Evolutionary conservation across 495 filamentous ascomycete species (phyloP).

Genomic region (Hypoxylon lienhwacheense): DNA sequence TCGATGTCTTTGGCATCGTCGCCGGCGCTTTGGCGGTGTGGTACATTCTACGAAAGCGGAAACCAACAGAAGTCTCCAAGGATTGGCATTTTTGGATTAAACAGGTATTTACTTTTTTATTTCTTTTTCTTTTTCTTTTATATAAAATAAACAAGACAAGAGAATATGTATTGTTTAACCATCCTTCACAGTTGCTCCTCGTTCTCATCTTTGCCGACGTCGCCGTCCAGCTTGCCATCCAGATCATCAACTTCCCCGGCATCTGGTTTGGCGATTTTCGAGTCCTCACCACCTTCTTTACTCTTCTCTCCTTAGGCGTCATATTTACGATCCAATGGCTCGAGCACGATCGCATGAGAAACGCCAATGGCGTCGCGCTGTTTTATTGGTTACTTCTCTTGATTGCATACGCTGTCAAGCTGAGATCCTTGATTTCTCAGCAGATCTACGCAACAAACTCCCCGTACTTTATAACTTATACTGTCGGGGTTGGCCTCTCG

Average conservation of each 20-base stretch:
- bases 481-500: conserved; percentile 71
- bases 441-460: conserved; percentile 64
- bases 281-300: conserved; percentile 83
- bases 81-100: conserved; percentile 97
- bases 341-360: conserved; percentile 84
- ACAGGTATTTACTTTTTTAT: conserved; percentile 77
- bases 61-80: conserved; percentile 67
- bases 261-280: conserved; percentile 82
- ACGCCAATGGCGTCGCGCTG: conserved; percentile 89
- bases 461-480: conserved; percentile 79
- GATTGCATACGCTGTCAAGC: conserved; percentile 78
- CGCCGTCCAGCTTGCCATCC: conserved; percentile 71
- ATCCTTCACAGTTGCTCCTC: conserved; percentile 62
- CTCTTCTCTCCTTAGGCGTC: conserved; percentile 74
- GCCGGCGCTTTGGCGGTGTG: conserved; percentile 74
- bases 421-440: conserved; percentile 83
- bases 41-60: conserved; percentile 63
- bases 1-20: conserved; percentile 76
- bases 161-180: conserved; percentile 28
- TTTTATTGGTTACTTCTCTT: conserved; percentile 96
- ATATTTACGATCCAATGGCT: conserved; percentile 88
- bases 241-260: conserved; percentile 69
- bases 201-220: conserved; percentile 67
- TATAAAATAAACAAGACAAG: too few species aligned
- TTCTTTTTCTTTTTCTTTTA: too few species aligned